Evolutionary conservation across 73 alveolate genomes (phyloP).

Genomic region (Blepharisma japonicum): DNA sequence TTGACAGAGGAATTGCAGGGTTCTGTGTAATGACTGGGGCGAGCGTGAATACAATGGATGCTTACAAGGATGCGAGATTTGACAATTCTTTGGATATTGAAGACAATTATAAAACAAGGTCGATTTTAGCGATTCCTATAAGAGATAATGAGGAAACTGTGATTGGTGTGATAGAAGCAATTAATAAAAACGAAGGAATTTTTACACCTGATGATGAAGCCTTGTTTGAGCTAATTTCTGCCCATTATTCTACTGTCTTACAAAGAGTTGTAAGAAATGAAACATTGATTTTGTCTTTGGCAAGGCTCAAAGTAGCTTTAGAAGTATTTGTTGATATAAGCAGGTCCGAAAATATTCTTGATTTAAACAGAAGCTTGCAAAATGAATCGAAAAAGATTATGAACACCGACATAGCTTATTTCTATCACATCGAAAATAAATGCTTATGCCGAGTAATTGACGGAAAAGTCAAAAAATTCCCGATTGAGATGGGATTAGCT

Average conservation of each 20-base stretch:
- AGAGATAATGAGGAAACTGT: slow-evolving; percentile 26
- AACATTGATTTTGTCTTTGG: neutral
- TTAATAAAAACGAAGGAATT: slow-evolving; percentile 40
- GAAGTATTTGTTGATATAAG: neutral
- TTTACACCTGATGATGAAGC: slow-evolving; percentile 50
- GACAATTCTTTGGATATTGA: slow-evolving; percentile 51
- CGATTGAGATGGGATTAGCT: slow-evolving; percentile 7
- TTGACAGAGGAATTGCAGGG: slow-evolving; percentile 60
- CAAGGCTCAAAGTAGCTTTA: neutral
- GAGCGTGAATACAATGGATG: slow-evolving; percentile 48
- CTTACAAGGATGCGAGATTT: slow-evolving; percentile 59
- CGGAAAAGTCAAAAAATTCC: neutral
- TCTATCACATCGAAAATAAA: too few relatives aligned
- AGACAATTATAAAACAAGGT: slow-evolving; percentile 46
- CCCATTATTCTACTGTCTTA: slow-evolving; percentile 7
- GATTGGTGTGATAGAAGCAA: slow-evolving; percentile 46
- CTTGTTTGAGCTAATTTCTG: slow-evolving; percentile 31
- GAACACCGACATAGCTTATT: neutral
- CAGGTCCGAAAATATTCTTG: neutral
- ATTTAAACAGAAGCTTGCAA: too few relatives aligned
- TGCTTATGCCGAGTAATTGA: neutral
- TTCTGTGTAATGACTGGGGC: slow-evolving; percentile 43
- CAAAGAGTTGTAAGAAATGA: neutral
- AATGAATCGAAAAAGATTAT: neutral
- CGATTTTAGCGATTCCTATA: slow-evolving; percentile 51